A percentile compares a stretch with the other conserved stretches of the same genome.
These are phyloP conservation scores for Scheffersomyces ergatensis DNA, from an alignment of 805 yeast species.

Conservation along the genomic window DNA sequence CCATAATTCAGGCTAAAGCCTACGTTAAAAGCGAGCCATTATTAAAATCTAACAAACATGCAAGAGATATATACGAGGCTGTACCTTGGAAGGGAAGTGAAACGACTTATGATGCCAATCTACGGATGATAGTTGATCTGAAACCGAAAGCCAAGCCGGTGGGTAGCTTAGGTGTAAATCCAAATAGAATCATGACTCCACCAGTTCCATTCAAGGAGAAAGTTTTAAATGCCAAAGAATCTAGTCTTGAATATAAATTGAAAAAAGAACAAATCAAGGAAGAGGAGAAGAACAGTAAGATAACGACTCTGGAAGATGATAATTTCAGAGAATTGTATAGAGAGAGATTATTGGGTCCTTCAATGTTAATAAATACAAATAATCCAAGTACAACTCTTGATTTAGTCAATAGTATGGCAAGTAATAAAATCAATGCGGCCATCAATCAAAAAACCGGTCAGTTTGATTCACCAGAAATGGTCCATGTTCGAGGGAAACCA, in stretches of 20 bases:
- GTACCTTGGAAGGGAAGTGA: conserved; percentile 35
- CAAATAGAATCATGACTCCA: conserved; percentile 8
- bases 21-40: conserved; percentile 30
- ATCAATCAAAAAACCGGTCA: conserved; percentile 66
- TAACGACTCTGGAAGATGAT: conserved; percentile 30
- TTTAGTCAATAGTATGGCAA: conserved; percentile 66
- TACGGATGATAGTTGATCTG: conserved; percentile 32
- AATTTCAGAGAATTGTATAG: conserved; percentile 59
- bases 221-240: conserved; percentile 60
- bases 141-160: conserved; percentile 16
- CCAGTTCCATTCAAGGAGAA: conserved; percentile 21
- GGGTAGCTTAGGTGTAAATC: conserved; percentile 10
- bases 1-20: conserved; percentile 5
- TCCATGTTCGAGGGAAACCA: conserved; percentile 56
- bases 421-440: conserved; percentile 65
- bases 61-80: conserved; percentile 21
- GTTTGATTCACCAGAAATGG: conserved; percentile 54
- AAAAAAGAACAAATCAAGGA: conserved; percentile 25
- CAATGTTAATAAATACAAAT: conserved; percentile 41
- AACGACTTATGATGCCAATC: conserved; percentile 18
- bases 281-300: conserved; percentile 14
- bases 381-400: conserved; percentile 46
- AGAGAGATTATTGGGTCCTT: conserved; percentile 62
- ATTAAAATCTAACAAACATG: conserved; percentile 26
- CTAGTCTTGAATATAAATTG: conserved; percentile 60